Base-by-base conservation (phyloP, 2,329 filamentous ascomycete species). In the Aureobasidium sp. region DNA sequence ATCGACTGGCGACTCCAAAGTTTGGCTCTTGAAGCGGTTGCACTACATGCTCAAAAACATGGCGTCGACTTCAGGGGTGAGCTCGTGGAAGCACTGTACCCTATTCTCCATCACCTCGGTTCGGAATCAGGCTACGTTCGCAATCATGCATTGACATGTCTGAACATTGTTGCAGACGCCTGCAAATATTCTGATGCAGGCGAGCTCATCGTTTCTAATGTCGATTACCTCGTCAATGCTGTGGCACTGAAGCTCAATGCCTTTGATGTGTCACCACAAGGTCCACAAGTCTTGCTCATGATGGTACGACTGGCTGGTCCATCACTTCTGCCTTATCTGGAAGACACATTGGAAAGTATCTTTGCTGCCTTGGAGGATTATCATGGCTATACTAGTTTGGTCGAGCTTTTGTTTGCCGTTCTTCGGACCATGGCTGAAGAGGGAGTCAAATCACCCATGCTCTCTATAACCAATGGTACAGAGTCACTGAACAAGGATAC, bases 221-320 rank as follows among this genome's bases (percentile, higher is more conserved):
- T 91, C 17, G 94, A 99, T 74, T 99, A 99, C 72, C 89, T 99
- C 75, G 87, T 97, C 64, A 97, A 97, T 71, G 90, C 94, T 0
- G 85, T 99, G 17, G 90, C 90, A 0, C 76, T 97, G 64, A 89
- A 92, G 65, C 82, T 99, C 8, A 97, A 96, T 69, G 90, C 90
- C 0, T 90, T 97, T 66, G 92, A 97, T 66, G 87, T 97, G 59
- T 93, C 92, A 0, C 92, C 93, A 1, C 89, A 96, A 65, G 92
- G 91, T 3, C 92, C 92, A 2, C 89, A 93, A 67, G 94, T 97
- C 1, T 76, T 99, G 53, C 82, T 88, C 7, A 97, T 99, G 92
- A 95, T 97, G 89, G 86, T 97, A 64, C 86, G 84, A 29, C 82
- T 99, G 15, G 90, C 92, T 20, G 94, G 94, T 0, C 86, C 92